Evolutionary conservation across 202 grass and related monocot genomes (phyloP).

Genomic region (Elaeis oleifera): DNA sequence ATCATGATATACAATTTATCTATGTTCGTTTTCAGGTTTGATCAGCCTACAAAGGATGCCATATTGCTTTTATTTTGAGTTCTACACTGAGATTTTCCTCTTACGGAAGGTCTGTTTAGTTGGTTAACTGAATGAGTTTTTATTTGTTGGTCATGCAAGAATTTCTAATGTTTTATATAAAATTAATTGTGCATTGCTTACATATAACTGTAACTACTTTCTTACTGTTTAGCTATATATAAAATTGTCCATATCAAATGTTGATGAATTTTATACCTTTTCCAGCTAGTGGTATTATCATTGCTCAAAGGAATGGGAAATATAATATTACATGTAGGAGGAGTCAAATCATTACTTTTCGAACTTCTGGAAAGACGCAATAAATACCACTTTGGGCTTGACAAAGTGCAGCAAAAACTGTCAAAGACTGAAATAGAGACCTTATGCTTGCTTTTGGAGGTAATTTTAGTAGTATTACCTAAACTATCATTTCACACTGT

Average conservation of each 20-base stretch:
- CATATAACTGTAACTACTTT: no score
- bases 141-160: no score
- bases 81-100: slow-evolving; percentile 54
- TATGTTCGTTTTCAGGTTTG: slow-evolving; percentile 52
- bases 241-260: not conserved
- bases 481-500: slow-evolving; percentile 2
- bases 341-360: slow-evolving; percentile 49
- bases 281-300: slow-evolving; percentile 67
- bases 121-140: no score
- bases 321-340: slow-evolving; percentile 54
- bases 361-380: slow-evolving; percentile 44
- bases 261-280: slow-evolving; percentile 15
- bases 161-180: no score
- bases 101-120: slow-evolving; percentile 66
- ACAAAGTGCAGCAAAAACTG: slow-evolving; percentile 32
- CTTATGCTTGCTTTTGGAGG: slow-evolving; percentile 90
- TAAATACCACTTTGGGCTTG: slow-evolving; percentile 26
- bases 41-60: slow-evolving; percentile 44
- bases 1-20: not conserved
- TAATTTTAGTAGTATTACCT: slow-evolving; percentile 11
- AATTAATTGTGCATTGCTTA: no score
- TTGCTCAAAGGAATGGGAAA: slow-evolving; percentile 78
- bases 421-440: slow-evolving; percentile 52
- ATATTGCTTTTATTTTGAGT: slow-evolving; percentile 54
- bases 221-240: no score